These are phyloP conservation scores for Backusella mclennaniae DNA, from an alignment of 192 early-diverging fungal species.

Conservation along the genomic window DNA sequence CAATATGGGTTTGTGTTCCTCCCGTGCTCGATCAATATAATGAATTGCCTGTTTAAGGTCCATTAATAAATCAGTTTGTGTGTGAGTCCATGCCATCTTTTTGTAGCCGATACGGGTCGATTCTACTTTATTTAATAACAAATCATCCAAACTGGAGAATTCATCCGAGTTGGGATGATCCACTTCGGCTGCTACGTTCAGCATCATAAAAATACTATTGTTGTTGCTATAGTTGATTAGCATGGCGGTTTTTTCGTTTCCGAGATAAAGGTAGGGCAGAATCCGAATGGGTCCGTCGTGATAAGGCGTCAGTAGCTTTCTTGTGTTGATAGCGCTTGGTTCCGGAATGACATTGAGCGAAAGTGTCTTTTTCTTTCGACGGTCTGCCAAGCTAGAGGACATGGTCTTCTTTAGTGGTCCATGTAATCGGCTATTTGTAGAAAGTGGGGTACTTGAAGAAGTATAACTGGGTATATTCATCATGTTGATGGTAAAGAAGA, in stretches of 20 bases:
- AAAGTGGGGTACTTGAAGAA: background rate
- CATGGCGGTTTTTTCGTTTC: constrained; percentile 59
- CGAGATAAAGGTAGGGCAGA: constrained; percentile 63
- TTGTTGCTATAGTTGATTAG: constrained; percentile 37
- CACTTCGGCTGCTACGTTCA: constrained; percentile 77
- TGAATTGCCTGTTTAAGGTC: constrained; percentile 63
- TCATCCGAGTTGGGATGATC: background rate
- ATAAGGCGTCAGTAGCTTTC: constrained; percentile 34
- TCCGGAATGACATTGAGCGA: constrained; percentile 7
- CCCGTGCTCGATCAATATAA: constrained; percentile 64
- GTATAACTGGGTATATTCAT: background rate
- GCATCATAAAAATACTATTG: constrained; percentile 51
- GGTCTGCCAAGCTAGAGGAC: background rate
- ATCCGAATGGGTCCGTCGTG: constrained; percentile 57
- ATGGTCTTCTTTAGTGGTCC: background rate
- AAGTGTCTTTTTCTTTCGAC: constrained; percentile 7
- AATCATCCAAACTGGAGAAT: background rate
- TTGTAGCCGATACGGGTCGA: constrained; percentile 48
- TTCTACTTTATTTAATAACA: background rate
- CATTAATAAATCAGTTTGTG: constrained; percentile 58
- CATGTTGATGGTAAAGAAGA: background rate
- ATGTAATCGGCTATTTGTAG: background rate
- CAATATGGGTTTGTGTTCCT: constrained; percentile 56
- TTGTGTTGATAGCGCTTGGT: background rate
- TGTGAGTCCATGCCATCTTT: constrained; percentile 74